Percentiles rank a stretch among this genome's conserved stretches.
These are phyloP conservation scores for Phoma sp. DNA, from an alignment of 2,329 filamentous ascomycete genomes.

Conservation along the genomic window DNA sequence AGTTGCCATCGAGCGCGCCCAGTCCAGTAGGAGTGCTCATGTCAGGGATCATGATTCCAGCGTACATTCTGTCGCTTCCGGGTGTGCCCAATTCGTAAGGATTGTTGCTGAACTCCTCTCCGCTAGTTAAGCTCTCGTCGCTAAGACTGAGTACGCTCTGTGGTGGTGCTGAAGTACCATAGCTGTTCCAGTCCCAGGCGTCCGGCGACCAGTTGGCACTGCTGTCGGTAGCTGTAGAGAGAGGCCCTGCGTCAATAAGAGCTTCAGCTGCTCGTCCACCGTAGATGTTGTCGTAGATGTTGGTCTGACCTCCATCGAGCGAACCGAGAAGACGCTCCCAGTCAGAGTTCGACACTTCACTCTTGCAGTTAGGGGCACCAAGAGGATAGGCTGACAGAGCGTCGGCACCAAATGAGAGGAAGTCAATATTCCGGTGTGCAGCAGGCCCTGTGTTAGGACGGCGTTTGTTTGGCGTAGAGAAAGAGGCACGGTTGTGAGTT, in stretches of 20 bases:
- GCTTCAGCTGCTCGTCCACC: constrained; percentile 64
- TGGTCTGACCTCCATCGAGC: constrained; percentile 79
- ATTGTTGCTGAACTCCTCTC: constrained; percentile 51
- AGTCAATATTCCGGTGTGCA: constrained; percentile 54
- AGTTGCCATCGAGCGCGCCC: constrained; percentile 49
- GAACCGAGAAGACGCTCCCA: constrained; percentile 84
- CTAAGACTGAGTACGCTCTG: constrained; percentile 66
- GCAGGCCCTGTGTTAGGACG: constrained; percentile 37
- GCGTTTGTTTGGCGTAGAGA: constrained; percentile 43
- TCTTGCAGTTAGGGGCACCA: constrained; percentile 48
- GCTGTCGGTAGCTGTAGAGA: constrained; percentile 38
- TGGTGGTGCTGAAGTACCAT: constrained; percentile 42
- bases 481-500: constrained; percentile 41
- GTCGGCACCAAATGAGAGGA: constrained; percentile 54
- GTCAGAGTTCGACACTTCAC: constrained; percentile 67
- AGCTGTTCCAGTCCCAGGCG: constrained; percentile 43
- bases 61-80: constrained; percentile 42
- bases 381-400: constrained; percentile 39
- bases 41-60: constrained; percentile 47
- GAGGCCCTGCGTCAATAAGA: constrained; percentile 41
- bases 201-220: constrained; percentile 45
- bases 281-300: constrained; percentile 85
- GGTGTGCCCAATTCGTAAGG: constrained; percentile 39
- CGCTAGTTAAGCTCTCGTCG: constrained; percentile 64
- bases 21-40: constrained; percentile 38